A percentile compares a stretch with the other conserved stretches of the same genome.
phyloP scores from a whole-genome alignment of 2,329 filamentous ascomycete species.

The Monosporascus sp. region DNA sequence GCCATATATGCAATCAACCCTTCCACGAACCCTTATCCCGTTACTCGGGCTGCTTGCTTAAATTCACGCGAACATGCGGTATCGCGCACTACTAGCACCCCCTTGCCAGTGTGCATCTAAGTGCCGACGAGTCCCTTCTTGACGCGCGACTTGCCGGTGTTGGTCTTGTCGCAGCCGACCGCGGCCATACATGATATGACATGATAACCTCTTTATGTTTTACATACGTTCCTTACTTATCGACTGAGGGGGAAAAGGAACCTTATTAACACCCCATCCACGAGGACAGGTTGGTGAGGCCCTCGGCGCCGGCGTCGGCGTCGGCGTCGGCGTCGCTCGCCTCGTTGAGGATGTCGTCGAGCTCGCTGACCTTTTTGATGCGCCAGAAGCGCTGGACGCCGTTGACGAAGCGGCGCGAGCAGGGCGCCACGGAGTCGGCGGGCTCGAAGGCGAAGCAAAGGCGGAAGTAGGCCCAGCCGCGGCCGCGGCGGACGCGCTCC shows the following conservation, averaged over 20 bases:
- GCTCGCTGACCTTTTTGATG: constrained; percentile 59
- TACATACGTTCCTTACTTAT: too few relatives aligned
- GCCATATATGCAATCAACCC: too few relatives aligned
- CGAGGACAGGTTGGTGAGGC: constrained; percentile 13
- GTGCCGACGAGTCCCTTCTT: too few relatives aligned
- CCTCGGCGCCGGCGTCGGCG: constrained; percentile 17
- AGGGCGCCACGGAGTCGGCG: constrained; percentile 60
- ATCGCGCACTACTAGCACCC: too few relatives aligned
- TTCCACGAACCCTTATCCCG: too few relatives aligned
- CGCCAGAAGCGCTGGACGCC: constrained; percentile 72
- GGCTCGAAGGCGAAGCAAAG: constrained; percentile 81
- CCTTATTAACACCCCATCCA: constrained; percentile 21
- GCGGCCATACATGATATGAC: too few relatives aligned
- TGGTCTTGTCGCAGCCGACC: too few relatives aligned
- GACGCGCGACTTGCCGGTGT: too few relatives aligned
- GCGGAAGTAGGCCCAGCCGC: constrained; percentile 67
- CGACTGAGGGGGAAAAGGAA: not conserved
- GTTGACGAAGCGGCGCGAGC: constrained; percentile 59
- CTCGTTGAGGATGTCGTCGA: constrained; percentile 56
- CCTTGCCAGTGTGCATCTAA: too few relatives aligned
- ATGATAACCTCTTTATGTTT: too few relatives aligned
- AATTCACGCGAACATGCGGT: too few relatives aligned
- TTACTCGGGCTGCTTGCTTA: too few relatives aligned
- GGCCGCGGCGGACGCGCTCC: constrained; percentile 46
- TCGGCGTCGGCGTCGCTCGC: constrained; percentile 13